These are phyloP conservation scores for Kwoniella shandongensis DNA, from an alignment of 768 basidiomycete genomes.

Conservation along the genomic window DNA sequence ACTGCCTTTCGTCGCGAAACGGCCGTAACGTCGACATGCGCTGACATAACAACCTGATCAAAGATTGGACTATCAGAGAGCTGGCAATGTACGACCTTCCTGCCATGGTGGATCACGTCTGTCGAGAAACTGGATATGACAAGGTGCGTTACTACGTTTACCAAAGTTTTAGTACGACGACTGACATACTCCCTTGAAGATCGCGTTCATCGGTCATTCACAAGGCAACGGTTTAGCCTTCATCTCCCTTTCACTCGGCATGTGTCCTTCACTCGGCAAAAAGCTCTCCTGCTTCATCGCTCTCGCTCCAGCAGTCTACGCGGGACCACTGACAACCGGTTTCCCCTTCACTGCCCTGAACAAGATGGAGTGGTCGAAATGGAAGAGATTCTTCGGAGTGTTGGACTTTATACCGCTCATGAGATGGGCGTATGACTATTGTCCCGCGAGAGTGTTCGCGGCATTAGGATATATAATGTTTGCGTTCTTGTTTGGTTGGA, in stretches of 20 bases:
- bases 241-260: slow-evolving; percentile 58
- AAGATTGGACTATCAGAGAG: slow-evolving; percentile 60
- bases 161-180: not conserved
- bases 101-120: slow-evolving; percentile 58
- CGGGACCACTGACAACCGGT: slow-evolving; percentile 58
- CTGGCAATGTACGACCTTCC: slow-evolving; percentile 60
- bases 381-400: slow-evolving; percentile 58
- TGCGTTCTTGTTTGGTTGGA: slow-evolving; percentile 59
- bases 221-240: slow-evolving; percentile 60
- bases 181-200: slow-evolving; percentile 34
- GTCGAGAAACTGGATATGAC: slow-evolving; percentile 56
- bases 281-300: slow-evolving; percentile 58
- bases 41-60: not conserved
- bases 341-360: slow-evolving; percentile 58
- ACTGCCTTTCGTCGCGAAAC: too few species aligned
- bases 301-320: slow-evolving; percentile 59
- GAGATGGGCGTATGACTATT: slow-evolving; percentile 57
- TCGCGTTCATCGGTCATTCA: slow-evolving; percentile 60
- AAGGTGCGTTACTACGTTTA: slow-evolving; percentile 41
- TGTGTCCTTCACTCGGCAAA: slow-evolving; percentile 58
- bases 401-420: slow-evolving; percentile 60
- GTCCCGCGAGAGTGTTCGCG: slow-evolving; percentile 56
- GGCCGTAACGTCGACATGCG: not conserved
- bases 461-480: slow-evolving; percentile 55
- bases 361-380: slow-evolving; percentile 57